Base-by-base conservation (phyloP, 2,329 filamentous ascomycete species). In the Fusarium sp. region DNA sequence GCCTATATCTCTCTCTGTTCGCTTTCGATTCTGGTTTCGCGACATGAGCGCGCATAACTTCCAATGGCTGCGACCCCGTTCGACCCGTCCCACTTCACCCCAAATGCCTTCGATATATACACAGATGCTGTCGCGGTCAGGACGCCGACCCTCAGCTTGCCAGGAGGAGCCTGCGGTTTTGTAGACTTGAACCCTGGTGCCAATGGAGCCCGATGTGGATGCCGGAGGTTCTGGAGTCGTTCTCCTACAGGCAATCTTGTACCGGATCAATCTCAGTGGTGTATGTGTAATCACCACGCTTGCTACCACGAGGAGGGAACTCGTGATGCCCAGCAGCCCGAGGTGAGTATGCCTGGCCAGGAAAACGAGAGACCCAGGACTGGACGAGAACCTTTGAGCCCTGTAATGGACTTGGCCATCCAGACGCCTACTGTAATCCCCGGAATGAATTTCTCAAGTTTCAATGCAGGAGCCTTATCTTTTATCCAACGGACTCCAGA, bases 231-330 rank as follows among this genome's bases (percentile, higher is more conserved):
- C 77, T 89, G 86, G 85, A 82, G 82, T 71, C 82, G 82, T 63
- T 78, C 77, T 55, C 69, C 75, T 54, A 67, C 74, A 45, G 77
- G 72, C 32, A 75, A 76, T 48, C 73, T 78, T 46, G 73, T 77
- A 41, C 68, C 75, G 54, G 82, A 83, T 53, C 82, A 87, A 71
- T 71, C 79, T 27, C 78, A 79, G 62, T 87, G 82, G 81, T 89
- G 87, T 77, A 88, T 88, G 86, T 89, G 87, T 72, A 84, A 84
- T 52, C 87, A 89, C 69, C 87, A 89, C 75, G 87, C 87, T 53
- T 89, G 87, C 75, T 89, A 82, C 64, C 87, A 89, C 64, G 86
- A 88, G 74, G 81, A 87, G 69, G 76, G 75, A 35, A 58, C 69
- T 48, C 65, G 65, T 51, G 69, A 73, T 63, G 65, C 23, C 30